Conservation (phyloP, 164 flowering plant genomes). For the Protea cynaroides region DNA sequence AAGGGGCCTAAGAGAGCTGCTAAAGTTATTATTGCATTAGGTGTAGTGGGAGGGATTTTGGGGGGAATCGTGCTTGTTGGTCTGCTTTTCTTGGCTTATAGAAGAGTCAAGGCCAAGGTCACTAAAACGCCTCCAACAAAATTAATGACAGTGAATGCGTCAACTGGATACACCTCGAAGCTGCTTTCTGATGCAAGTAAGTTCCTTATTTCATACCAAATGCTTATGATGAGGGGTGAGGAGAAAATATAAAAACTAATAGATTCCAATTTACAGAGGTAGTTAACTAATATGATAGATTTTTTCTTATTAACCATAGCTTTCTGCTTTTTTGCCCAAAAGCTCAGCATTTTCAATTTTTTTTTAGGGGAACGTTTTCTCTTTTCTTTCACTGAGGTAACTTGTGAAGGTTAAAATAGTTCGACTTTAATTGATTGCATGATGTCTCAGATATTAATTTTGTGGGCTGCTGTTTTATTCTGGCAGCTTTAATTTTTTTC, state of each 20-base stretch:
- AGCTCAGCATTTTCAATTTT: background rate
- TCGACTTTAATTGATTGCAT: background rate
- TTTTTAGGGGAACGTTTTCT: too few species aligned
- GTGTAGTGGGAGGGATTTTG: slow-evolving; percentile 42
- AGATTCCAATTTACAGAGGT: background rate
- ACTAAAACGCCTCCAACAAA: slow-evolving; percentile 31
- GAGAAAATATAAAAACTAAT: background rate
- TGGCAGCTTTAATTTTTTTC: background rate
- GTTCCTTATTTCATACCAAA: slow-evolving; percentile 3
- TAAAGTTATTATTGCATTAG: slow-evolving; percentile 39
- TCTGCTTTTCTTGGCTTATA: slow-evolving; percentile 31
- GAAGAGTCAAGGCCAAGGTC: slow-evolving; percentile 27
- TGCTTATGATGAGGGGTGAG: background rate
- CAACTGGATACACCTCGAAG: slow-evolving; percentile 68
- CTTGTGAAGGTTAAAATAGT: background rate
- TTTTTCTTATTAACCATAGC: background rate
- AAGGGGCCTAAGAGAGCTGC: slow-evolving; percentile 30
- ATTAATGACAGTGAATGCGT: slow-evolving; percentile 45
- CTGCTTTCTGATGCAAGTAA: slow-evolving; percentile 85
- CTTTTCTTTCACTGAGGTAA: background rate
- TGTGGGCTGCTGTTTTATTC: background rate
- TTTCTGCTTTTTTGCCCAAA: background rate
- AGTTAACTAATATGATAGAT: background rate
- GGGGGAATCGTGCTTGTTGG: slow-evolving; percentile 42
- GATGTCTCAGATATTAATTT: too few species aligned